These are phyloP conservation scores for Candida odintsovae DNA, from an alignment of 805 yeast genomes.

Conservation along the genomic window DNA sequence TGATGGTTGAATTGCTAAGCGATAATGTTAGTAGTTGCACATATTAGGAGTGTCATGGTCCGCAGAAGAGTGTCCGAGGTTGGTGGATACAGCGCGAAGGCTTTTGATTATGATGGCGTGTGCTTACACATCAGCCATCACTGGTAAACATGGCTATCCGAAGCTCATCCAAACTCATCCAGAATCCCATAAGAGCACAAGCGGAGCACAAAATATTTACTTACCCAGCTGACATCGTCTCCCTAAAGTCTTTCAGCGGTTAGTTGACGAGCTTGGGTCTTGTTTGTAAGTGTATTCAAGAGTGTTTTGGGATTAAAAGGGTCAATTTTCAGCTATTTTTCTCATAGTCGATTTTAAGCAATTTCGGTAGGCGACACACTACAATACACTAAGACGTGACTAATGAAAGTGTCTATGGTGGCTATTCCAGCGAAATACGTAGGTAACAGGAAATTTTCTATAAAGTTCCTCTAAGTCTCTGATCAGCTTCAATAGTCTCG, in stretches of 20 bases:
- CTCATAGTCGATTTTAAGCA: not conserved
- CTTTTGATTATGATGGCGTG: not conserved
- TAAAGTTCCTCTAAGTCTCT: constrained; percentile 61
- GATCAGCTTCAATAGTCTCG: constrained; percentile 78
- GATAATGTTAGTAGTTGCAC: constrained; percentile 7
- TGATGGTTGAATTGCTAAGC: constrained; percentile 18
- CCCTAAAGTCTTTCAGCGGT: not conserved
- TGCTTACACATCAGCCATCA: not conserved
- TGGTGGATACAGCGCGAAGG: no score
- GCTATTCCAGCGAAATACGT: not conserved
- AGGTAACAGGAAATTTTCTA: not conserved
- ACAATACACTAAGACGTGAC: not conserved
- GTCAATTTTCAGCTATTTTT: not conserved
- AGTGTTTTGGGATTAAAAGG: not conserved
- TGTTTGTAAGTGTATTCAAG: not conserved
- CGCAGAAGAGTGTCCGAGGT: not conserved
- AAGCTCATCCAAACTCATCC: not conserved
- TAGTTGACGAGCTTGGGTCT: not conserved
- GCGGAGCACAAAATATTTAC: not conserved
- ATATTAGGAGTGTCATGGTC: not conserved
- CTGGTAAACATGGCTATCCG: not conserved
- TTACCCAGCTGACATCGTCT: not conserved
- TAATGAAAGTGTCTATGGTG: not conserved
- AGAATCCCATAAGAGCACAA: not conserved
- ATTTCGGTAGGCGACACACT: not conserved